Evolutionary conservation across 1,139 yeast species (phyloP), one percentile per base, ranked within the genome.

Genomic region (Blastobotrys arbuscula): DNA sequence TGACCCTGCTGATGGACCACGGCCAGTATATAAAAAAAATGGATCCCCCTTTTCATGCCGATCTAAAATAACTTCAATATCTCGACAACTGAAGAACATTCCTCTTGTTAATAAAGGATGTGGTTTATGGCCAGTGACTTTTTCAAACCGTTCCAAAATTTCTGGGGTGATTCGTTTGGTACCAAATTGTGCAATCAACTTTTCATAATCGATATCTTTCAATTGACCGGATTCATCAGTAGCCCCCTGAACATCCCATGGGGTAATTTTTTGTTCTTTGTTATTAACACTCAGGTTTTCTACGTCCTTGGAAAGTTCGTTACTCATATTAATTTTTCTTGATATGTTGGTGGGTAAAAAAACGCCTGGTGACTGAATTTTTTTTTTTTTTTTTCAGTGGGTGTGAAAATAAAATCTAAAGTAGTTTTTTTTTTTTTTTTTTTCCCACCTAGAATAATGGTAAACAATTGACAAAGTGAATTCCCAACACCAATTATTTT

Each of bases 171-270:
- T 82, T 46, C 76, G 74, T 55, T 74, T 81, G 44, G 98, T 90
- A 56, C 99, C 99, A 63, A 92, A 92, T 65, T 86, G 88, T 55
- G 75, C 73, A 59, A 88, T 84, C 59, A 92, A 76, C 69, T 87
- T 87, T 54, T 85, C 92, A 68, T 92, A 92, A 70, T 92, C 97
- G 57, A 92, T 90, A 31, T 82, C 90, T 65, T 84, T 89, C 19
- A 85, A 79, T 62, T 84, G 74, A 44, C 99, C 99, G 61, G 89
- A 95, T 46, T 87, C 96, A 31, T 24, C 23, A 42, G 90, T 95
- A 3, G 97, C 98, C 53, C 98, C 99, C 69, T 87, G 96, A 24
- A 94, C 99, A 65, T 92, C 97, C 97, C 98, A 92, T 42, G 98
- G 98, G 0, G 98, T 94, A 57, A 94, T 79, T 49, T 81, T 90